Evolutionary conservation across 2,329 filamentous ascomycete genomes (phyloP), one percentile per base, ranked within the genome.

Genomic region (Neopestalotiopsis sp.): DNA sequence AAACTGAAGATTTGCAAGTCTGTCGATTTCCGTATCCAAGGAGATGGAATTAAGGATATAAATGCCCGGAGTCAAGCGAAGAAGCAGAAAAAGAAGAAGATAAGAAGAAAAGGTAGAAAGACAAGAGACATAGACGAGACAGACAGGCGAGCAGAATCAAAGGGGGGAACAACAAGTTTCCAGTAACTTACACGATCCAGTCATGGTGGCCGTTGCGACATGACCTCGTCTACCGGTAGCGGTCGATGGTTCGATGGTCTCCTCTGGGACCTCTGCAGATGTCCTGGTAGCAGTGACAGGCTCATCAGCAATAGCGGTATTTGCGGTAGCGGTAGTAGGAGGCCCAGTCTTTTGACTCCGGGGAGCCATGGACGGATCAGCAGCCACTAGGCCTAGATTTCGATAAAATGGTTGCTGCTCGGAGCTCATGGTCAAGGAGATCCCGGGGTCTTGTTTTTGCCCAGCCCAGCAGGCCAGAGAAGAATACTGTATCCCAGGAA

Each of bases 341-440:
- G 49, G 20, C 49, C 63, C 63, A 66, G 52, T 65, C 60, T 69
- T 67, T 69, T 66, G 70, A 71, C 67, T 73, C 65, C 69, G 68
- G 52, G 49, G 59, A 62, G 57, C 61, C 69, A 73, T 73, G 65
- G 71, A 72, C 69, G 70, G 68, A 62, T 71, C 65, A 67, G 69
- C 65, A 67, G 69, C 69, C 67, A 67, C 72, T 69, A 73, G 70
- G 70, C 69, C 72, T 70, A 72, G 70, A 71, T 40, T 68, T 69
- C 70, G 45, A 66, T 67, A 28, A 45, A 42, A 57, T 57, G 63
- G 52, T 28, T 52, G 52, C 49, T 56, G n/a, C 17, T 56, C 63
- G 42, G 49, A 56, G 20, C 24, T 58, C 45, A 57, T 57, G 7
- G 24, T 66, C 42, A 49, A 20, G 40, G 61, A 62, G 32, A 52